phyloP scores from a whole-genome alignment of 2,329 filamentous ascomycete genomes.

The Pseudogymnoascus sp. region DNA sequence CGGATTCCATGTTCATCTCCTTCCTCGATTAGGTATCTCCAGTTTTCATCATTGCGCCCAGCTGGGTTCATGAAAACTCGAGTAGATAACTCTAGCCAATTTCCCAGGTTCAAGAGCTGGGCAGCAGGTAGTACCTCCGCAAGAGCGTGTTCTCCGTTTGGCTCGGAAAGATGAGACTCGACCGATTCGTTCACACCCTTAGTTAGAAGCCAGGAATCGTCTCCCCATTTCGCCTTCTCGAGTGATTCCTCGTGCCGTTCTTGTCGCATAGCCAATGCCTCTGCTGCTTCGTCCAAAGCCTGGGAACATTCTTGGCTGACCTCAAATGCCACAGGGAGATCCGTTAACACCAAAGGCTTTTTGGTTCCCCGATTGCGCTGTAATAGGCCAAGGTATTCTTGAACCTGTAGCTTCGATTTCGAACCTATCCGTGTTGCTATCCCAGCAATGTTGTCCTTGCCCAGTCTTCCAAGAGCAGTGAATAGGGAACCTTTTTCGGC shows the following conservation, averaged over 20 bases:
- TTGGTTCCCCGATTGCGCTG: conserved; percentile 25
- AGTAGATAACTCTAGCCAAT: conserved; percentile 59
- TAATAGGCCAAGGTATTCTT: conserved; percentile 61
- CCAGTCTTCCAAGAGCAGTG: conserved; percentile 55
- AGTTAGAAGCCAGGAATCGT: conserved; percentile 58
- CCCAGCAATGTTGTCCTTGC: conserved; percentile 53
- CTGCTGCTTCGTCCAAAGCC: conserved; percentile 62
- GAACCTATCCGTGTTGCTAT: conserved; percentile 59
- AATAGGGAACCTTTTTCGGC: conserved; percentile 69
- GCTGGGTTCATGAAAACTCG: conserved; percentile 69
- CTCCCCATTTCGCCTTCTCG: conserved; percentile 56
- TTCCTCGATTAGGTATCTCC: conserved; percentile 51
- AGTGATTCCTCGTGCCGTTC: conserved; percentile 54
- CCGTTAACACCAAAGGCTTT: conserved; percentile 40
- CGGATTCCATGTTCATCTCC: conserved; percentile 60
- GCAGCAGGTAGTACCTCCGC: conserved; percentile 41
- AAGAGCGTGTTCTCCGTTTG: conserved; percentile 23
- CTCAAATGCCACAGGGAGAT: conserved; percentile 68
- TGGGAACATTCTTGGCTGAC: conserved; percentile 59
- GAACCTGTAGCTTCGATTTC: conserved; percentile 71
- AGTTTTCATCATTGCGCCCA: conserved; percentile 56
- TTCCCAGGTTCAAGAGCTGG: conserved; percentile 50
- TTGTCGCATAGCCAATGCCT: conserved; percentile 58
- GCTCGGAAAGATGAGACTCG: conserved; percentile 19
- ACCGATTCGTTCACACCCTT: conserved; percentile 23